phyloP scores from a whole-genome alignment of 352 stramenopile species.

The Pythium chondricola region DNA sequence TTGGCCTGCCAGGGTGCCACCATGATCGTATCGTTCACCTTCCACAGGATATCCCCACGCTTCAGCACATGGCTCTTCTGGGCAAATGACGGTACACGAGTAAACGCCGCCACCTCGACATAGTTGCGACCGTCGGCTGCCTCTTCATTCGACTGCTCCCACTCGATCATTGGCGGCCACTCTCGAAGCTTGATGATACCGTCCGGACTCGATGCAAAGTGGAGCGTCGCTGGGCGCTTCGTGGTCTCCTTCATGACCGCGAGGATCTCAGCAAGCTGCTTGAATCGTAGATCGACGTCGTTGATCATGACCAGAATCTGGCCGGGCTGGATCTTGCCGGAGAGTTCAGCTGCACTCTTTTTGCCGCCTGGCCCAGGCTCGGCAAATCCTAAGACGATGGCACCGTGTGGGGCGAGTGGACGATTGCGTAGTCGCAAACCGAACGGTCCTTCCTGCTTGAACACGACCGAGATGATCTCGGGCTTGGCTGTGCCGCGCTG shows the following conservation, averaged over 20 bases:
- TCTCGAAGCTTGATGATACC: constrained; percentile 67
- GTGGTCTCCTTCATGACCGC: constrained; percentile 49
- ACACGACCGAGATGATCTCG: constrained; percentile 52
- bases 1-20: constrained; percentile 33
- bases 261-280: constrained; percentile 56
- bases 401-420: constrained; percentile 49
- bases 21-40: constrained; percentile 51
- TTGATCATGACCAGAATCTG: constrained; percentile 63
- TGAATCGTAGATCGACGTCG: constrained; percentile 61
- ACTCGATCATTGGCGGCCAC: constrained; percentile 80
- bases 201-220: constrained; percentile 73
- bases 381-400: constrained; percentile 77
- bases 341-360: constrained; percentile 56
- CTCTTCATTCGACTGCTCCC: constrained; percentile 60
- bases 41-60: constrained; percentile 59
- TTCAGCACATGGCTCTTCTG: constrained; percentile 58
- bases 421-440: constrained; percentile 71
- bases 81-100: constrained; percentile 62
- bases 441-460: constrained; percentile 69
- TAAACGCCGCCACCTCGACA: constrained; percentile 62
- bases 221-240: constrained; percentile 53
- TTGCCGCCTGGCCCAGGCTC: constrained; percentile 31
- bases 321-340: constrained; percentile 63
- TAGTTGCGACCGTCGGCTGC: constrained; percentile 48
- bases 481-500: constrained; percentile 43